Evolutionary conservation across 345 rosid genomes (phyloP).

Genomic region (Excoecaria cochinchinensis): DNA sequence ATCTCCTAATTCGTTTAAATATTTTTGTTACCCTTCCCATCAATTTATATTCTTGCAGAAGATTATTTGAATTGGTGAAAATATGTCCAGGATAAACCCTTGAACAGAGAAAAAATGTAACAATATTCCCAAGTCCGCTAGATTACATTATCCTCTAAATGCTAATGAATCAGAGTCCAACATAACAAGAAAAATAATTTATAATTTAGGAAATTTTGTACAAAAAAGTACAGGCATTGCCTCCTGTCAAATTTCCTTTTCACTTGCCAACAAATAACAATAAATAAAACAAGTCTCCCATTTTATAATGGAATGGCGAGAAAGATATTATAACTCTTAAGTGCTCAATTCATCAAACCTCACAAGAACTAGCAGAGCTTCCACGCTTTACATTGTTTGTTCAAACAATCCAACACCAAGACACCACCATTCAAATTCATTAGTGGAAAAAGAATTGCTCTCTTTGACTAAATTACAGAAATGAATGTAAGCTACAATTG

Average conservation of each 20-base stretch:
- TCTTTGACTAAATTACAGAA: conserved; percentile 10
- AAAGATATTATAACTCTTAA: conserved; percentile 8
- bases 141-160: background rate
- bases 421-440: conserved; percentile 6
- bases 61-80: background rate
- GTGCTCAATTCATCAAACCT: conserved; percentile 32
- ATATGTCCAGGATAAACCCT: background rate
- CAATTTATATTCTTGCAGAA: background rate
- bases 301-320: conserved; percentile 6
- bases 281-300: background rate
- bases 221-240: conserved; percentile 23
- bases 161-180: background rate
- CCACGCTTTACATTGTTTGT: background rate
- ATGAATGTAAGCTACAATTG: conserved; percentile 4
- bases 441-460: conserved; percentile 9
- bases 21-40: background rate
- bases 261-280: background rate
- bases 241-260: conserved; percentile 1
- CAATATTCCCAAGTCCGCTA: background rate
- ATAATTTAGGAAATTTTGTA: conserved; percentile 15
- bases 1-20: background rate
- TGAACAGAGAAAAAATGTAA: background rate
- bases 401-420: conserved; percentile 7
- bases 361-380: conserved; percentile 31
- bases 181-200: background rate